phyloP scores from a whole-genome alignment of 192 early-diverging fungal species.

The Gonapodya prolifera region DNA sequence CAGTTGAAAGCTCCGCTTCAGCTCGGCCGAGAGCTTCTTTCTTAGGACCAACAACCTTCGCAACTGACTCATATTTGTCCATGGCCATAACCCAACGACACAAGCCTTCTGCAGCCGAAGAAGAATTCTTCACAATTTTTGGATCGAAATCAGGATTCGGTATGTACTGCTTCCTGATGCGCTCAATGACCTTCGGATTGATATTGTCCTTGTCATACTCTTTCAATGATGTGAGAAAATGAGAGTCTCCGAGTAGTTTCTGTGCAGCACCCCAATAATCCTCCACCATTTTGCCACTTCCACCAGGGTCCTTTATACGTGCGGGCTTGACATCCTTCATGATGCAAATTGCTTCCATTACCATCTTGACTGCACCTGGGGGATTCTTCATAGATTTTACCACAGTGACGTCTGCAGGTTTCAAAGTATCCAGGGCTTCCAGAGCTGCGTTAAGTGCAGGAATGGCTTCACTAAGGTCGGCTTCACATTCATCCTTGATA shows the following conservation, averaged over 20 bases:
- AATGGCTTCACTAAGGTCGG: constrained; percentile 44
- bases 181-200: constrained; percentile 35
- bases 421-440: constrained; percentile 39
- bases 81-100: constrained; percentile 47
- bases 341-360: constrained; percentile 49
- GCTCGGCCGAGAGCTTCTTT: constrained; percentile 35
- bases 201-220: constrained; percentile 51
- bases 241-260: constrained; percentile 34
- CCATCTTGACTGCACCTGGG: constrained; percentile 41
- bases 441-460: constrained; percentile 41
- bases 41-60: constrained; percentile 47
- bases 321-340: constrained; percentile 56
- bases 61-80: constrained; percentile 43
- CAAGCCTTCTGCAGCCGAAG: constrained; percentile 44
- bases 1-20: constrained; percentile 33
- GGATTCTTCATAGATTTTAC: constrained; percentile 51
- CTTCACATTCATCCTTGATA: constrained; percentile 48
- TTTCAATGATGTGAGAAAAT: constrained; percentile 36
- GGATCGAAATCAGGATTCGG: constrained; percentile 50
- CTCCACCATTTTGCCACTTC: constrained; percentile 45
- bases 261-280: constrained; percentile 43
- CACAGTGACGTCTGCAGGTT: constrained; percentile 43
- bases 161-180: constrained; percentile 41
- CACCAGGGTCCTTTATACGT: constrained; percentile 41
- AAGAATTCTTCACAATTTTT: constrained; percentile 41